These are phyloP conservation scores for Lachnellula willkommii DNA, from an alignment of 2,329 filamentous ascomycete species.

Conservation along the genomic window DNA sequence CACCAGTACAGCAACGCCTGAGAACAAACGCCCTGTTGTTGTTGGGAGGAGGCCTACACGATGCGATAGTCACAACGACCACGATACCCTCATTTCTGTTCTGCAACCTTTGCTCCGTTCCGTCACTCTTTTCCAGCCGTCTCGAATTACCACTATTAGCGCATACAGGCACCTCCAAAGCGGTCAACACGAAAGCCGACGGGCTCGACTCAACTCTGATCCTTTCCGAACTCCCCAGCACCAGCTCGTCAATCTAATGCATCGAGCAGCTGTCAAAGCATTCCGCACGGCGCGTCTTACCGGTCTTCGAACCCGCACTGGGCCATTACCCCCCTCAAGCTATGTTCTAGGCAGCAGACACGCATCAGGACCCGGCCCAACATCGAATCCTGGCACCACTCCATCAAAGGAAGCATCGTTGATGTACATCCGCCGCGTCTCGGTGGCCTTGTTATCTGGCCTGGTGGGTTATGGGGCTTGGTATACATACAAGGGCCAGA, in stretches of 20 bases:
- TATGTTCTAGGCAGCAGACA: conserved; percentile 44
- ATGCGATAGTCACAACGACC: conserved; percentile 1
- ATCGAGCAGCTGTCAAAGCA: conserved; percentile 64
- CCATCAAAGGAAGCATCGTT: conserved; percentile 39
- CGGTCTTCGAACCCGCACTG: conserved; percentile 45
- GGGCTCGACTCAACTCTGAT: neutral
- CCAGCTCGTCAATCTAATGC: conserved; percentile 50
- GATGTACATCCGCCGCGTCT: conserved; percentile 69
- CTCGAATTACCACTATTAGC: neutral
- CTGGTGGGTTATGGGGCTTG: conserved; percentile 69
- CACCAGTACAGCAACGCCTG: neutral
- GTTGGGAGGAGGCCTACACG: neutral
- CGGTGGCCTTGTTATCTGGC: conserved; percentile 61
- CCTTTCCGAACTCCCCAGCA: conserved; percentile 3
- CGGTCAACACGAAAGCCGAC: neutral
- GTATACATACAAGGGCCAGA: conserved; percentile 58
- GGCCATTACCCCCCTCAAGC: conserved; percentile 31
- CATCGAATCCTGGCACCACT: conserved; percentile 22
- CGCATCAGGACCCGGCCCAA: conserved; percentile 32
- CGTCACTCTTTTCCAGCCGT: neutral
- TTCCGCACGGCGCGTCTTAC: conserved; percentile 64
- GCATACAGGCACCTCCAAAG: neutral
- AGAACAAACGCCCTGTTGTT: neutral
- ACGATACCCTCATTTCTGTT: neutral
- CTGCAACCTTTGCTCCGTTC: neutral